Evolutionary conservation across 768 basidiomycete genomes (phyloP), one percentile per base, ranked within the genome.

Genomic region (Kockovaella imperatae): DNA sequence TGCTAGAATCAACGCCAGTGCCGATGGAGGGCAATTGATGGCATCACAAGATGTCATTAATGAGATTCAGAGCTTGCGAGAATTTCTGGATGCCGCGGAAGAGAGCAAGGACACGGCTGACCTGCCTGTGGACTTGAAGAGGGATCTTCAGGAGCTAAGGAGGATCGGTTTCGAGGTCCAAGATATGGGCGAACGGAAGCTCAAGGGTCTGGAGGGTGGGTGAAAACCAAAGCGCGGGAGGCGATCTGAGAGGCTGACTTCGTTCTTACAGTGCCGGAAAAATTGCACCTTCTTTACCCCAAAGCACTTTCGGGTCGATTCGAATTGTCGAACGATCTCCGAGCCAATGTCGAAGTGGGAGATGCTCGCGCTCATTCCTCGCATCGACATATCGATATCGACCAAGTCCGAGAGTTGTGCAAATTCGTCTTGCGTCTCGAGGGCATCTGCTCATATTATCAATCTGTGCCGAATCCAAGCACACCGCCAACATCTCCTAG

Each of bases 21-120:
- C 95, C 0, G 80, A 81, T 7, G 95, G 95, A 5, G 95, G 95
- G 0, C 88, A 97, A 69, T 87, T 97, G 65, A 83, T 86, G 80
- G 84, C 86, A 62, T 89, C 86, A 62, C 78, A 81, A 3, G 89
- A 95, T 49, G 82, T 91, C 56, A 76, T 89, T 44, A 66, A 67
- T 42, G 69, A 72, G 57, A 58, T 72, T 18, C 54, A 63, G 26
- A 49, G 53, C 15, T 57, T 72, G 8, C 79, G 82, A 47, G 90
- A 93, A 73, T 70, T 59, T 53, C 39, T 63, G 1, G 72, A 69
- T 47, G 58, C 48, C 1, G 52, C 62, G 30, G 68, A 69, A 17
- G 71, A 72, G 11, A n/a, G n/a, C n/a, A 67, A 59, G 41, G 57
- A 61, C 25, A 44, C 67, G 51, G 63, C 58, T 18, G 60, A 69